Evolutionary conservation across 208 protist genomes (phyloP), one percentile per base, ranked within the genome.

Genomic region (Porcisia deanei): DNA sequence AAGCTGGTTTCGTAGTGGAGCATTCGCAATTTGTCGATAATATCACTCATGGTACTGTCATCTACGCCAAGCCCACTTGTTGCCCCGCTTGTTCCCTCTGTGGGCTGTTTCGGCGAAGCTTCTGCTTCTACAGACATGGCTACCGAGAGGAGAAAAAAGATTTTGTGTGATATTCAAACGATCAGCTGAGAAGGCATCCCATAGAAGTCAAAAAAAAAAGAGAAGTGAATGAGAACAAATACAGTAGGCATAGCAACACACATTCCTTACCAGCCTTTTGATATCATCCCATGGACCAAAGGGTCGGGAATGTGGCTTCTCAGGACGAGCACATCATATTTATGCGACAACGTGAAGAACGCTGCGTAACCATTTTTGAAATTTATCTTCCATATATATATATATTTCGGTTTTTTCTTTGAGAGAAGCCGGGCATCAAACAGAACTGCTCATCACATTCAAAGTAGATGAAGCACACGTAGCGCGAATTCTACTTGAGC

Each of bases 21-120:
- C 65, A 97, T 80, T 39, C 83, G 84, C 7, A 97, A 80, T 66
- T 97, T 97, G 53, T 96, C 92, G 53, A 96, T 89, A 41, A 97
- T 87, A 67, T 94, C 88, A 7, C 85, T 85, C 88, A 94, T 96
- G 3, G 91, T 94, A 25, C 78, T 87, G 85, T 97, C 91, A 75
- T 94, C 90, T 9, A 93, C 75, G 22, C 69, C 75, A 47, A 76
- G 30, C 6, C 58, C 75, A 12, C 52, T 63, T 30, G 64, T 63
- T 45, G 57, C 34, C 12, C 53, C 37, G 14, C 53, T 65, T 30
- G 68, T 39, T 6, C 59, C 73, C 25, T 83, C 73, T 9, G 58
- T 25, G 12, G 76, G 52, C 61, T 63, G 69, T 41, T 80, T 80
- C n/a, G 34, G 34, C 18, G 30, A 12, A 1, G 45, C 59, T 2